These are phyloP conservation scores for Zarea fungicola DNA, from an alignment of 2,329 filamentous ascomycete genomes.

Conservation along the genomic window DNA sequence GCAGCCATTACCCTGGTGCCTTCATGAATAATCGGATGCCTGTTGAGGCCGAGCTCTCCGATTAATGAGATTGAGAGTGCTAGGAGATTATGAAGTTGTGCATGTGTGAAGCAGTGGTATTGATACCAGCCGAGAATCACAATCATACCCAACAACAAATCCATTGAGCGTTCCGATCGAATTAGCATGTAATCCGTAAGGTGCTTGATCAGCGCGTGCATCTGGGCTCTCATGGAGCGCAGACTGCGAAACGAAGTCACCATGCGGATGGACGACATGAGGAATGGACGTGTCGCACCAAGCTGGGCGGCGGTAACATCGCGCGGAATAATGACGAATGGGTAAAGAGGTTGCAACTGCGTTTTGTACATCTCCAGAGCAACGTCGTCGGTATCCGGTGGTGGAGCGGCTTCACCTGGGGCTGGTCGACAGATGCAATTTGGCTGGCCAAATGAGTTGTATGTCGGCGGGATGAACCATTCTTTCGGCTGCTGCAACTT, in stretches of 20 bases:
- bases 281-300: conserved; percentile 37
- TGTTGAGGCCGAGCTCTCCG: conserved; percentile 42
- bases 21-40: conserved; percentile 35
- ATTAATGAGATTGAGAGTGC: conserved; percentile 43
- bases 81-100: conserved; percentile 47
- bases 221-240: conserved; percentile 44
- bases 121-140: conserved; percentile 48
- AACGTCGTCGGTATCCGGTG: conserved; percentile 40
- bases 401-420: conserved; percentile 32
- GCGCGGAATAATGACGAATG: conserved; percentile 41
- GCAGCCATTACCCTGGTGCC: conserved; percentile 38
- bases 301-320: conserved; percentile 32
- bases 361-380: conserved; percentile 40
- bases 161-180: conserved; percentile 44
- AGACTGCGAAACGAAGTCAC: conserved; percentile 43
- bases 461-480: conserved; percentile 34
- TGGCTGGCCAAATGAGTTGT: conserved; percentile 42
- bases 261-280: conserved; percentile 46
- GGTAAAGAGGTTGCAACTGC: conserved; percentile 38
- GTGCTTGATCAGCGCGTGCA: conserved; percentile 41
- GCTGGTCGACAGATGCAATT: conserved; percentile 43
- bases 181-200: conserved; percentile 45
- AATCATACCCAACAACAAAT: conserved; percentile 44
- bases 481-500: conserved; percentile 15
- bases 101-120: conserved; percentile 49